A percentile compares a stretch with the other conserved stretches of the same genome.
Conservation (phyloP, 2,329 filamentous ascomycete species). For the Cladosporium halotolerans region DNA sequence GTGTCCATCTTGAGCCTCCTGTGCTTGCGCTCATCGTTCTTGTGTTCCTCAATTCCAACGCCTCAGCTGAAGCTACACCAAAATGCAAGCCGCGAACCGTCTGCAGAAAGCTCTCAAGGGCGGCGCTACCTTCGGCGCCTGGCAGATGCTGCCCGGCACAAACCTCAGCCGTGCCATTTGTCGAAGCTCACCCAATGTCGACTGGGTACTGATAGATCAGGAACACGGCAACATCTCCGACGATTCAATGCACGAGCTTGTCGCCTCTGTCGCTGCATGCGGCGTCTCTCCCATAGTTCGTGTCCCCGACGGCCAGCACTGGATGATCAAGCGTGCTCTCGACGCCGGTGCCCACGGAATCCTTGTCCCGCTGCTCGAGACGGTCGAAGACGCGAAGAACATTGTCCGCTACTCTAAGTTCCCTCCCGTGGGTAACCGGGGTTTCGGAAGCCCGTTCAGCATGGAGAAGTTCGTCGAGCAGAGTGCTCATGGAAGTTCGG, state of each 20-base stretch:
- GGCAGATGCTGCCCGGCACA: slow-evolving; percentile 51
- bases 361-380: slow-evolving; percentile 39
- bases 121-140: slow-evolving; percentile 49
- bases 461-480: slow-evolving; percentile 28
- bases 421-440: slow-evolving; percentile 48
- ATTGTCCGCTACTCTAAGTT: slow-evolving; percentile 51
- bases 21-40: too few relatives aligned
- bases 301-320: slow-evolving; percentile 52
- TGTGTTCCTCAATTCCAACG: not conserved
- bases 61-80: not conserved
- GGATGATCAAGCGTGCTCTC: slow-evolving; percentile 58
- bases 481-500: slow-evolving; percentile 5
- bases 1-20: too few relatives aligned
- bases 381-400: slow-evolving; percentile 45
- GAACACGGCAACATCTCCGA: slow-evolving; percentile 53
- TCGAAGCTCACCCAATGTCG: slow-evolving; percentile 48
- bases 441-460: slow-evolving; percentile 52
- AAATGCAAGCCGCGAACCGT: slow-evolving; percentile 50
- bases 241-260: slow-evolving; percentile 50
- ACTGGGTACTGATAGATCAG: slow-evolving; percentile 39
- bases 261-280: slow-evolving; percentile 42
- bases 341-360: slow-evolving; percentile 56
- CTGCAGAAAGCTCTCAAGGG: slow-evolving; percentile 47
- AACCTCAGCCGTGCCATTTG: slow-evolving; percentile 50
- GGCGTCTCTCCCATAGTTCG: slow-evolving; percentile 40